These are phyloP conservation scores for Penicillium riverlandense DNA, from an alignment of 495 filamentous ascomycete species.

Conservation along the genomic window DNA sequence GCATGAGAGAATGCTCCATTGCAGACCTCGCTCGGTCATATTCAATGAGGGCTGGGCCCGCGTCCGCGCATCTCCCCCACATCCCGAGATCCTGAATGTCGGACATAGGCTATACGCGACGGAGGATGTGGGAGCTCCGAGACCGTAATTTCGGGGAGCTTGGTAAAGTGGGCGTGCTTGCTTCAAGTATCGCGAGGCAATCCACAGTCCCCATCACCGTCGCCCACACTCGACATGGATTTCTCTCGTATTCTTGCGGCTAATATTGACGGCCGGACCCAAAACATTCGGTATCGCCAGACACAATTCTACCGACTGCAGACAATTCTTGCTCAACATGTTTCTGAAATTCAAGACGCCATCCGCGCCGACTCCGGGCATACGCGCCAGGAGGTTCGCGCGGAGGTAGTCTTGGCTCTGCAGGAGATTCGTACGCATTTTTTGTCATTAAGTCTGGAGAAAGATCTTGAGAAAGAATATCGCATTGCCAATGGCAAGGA, in stretches of 20 bases:
- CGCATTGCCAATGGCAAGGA: constrained; percentile 36
- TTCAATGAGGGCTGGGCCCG: constrained; percentile 1
- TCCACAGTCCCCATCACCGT: too few species aligned
- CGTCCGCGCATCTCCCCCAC: constrained; percentile 16
- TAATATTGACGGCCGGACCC: constrained; percentile 38
- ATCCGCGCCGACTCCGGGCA: constrained; percentile 31
- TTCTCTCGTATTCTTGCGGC: constrained; percentile 33
- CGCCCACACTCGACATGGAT: constrained; percentile 13
- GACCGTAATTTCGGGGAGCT: background rate
- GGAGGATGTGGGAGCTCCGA: constrained; percentile 1
- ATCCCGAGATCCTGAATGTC: constrained; percentile 13
- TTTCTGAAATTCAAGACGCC: constrained; percentile 27
- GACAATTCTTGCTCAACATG: constrained; percentile 21
- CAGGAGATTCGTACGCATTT: constrained; percentile 38
- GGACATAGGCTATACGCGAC: background rate
- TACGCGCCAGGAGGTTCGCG: constrained; percentile 28
- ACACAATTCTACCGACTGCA: constrained; percentile 38
- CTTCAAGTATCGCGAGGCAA: too few species aligned
- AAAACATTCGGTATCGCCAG: constrained; percentile 40
- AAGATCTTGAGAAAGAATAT: constrained; percentile 42
- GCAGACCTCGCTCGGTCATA: too few species aligned
- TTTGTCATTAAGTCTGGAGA: constrained; percentile 24
- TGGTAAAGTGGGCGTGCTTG: too few species aligned
- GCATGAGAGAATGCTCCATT: background rate
- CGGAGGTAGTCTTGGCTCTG: constrained; percentile 35